phyloP scores from a whole-genome alignment of 2,329 filamentous ascomycete species.

The Rosellinia necatrix region DNA sequence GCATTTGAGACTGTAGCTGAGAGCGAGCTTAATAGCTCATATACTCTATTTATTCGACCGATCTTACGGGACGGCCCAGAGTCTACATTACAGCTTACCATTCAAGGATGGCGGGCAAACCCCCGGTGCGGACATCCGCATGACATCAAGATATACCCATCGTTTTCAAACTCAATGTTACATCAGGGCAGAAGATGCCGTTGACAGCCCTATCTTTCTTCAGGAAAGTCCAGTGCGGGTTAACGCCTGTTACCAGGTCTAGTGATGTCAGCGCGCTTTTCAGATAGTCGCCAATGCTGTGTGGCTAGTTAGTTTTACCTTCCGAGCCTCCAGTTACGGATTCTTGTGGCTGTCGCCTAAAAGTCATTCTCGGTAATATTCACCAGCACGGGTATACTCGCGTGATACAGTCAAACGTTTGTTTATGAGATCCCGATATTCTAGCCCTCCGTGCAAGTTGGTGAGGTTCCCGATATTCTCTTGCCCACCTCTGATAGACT shows the following conservation, averaged over 20 bases:
- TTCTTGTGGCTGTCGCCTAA: not conserved
- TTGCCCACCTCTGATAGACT: not conserved
- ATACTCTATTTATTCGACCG: slow-evolving; percentile 1
- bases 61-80: slow-evolving; percentile 1
- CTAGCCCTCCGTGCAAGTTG: not conserved
- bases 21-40: not conserved
- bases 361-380: not conserved
- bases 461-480: not conserved
- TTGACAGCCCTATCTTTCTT: slow-evolving; percentile 2
- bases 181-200: not conserved
- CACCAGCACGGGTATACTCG: too few species aligned
- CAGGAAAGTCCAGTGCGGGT: not conserved
- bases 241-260: not conserved
- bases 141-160: slow-evolving; percentile 9
- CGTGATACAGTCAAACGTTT: too few species aligned
- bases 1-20: too few species aligned
- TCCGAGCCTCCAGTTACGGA: not conserved
- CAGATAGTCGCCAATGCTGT: not conserved
- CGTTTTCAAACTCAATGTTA: slow-evolving; percentile 6
- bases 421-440: too few species aligned
- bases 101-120: not conserved
- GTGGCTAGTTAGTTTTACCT: not conserved
- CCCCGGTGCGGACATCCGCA: slow-evolving; percentile 18
- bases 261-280: not conserved
- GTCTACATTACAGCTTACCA: slow-evolving; percentile 7